Evolutionary conservation across 2,329 filamentous ascomycete genomes (phyloP).

Genomic region (Nigrograna mackinnonii): DNA sequence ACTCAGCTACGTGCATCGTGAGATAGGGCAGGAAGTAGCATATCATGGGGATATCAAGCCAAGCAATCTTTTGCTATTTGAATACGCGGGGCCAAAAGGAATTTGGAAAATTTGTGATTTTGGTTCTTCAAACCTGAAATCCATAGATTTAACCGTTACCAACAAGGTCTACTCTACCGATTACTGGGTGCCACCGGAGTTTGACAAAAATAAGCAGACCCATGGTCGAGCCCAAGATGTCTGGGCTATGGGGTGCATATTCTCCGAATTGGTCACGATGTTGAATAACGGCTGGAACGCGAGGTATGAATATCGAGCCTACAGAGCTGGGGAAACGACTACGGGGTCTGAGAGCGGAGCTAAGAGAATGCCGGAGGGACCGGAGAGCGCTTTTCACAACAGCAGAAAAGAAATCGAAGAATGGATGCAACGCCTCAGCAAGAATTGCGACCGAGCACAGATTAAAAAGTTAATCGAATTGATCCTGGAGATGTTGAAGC

Average conservation of each 20-base stretch:
- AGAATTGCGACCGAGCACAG: neutral
- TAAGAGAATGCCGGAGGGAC: neutral
- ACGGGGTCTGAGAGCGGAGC: neutral
- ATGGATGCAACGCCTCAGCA: neutral
- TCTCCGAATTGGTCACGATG: slow-evolving; percentile 1
- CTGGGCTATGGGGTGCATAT: slow-evolving; percentile 3
- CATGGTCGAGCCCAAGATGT: slow-evolving; percentile 4
- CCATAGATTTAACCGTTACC: neutral
- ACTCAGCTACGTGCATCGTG: slow-evolving; percentile 1
- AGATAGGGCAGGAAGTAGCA: slow-evolving; percentile 1
- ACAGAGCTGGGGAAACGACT: too few relatives aligned
- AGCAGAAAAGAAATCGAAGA: neutral
- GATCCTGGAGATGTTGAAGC: neutral
- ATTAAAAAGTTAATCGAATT: neutral
- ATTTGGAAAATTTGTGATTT: slow-evolving; percentile 6
- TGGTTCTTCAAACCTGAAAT: slow-evolving; percentile 5
- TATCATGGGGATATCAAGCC: slow-evolving; percentile 6
- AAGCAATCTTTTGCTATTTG: slow-evolving; percentile 2
- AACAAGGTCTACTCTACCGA: neutral
- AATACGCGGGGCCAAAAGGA: neutral
- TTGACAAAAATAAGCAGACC: neutral
- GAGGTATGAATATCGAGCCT: too few relatives aligned
- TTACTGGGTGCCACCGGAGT: neutral
- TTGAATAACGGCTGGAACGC: slow-evolving; percentile 1
- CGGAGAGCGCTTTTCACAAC: neutral